phyloP scores from a whole-genome alignment of 495 filamentous ascomycete species.

The Wilcoxina mikolae region DNA sequence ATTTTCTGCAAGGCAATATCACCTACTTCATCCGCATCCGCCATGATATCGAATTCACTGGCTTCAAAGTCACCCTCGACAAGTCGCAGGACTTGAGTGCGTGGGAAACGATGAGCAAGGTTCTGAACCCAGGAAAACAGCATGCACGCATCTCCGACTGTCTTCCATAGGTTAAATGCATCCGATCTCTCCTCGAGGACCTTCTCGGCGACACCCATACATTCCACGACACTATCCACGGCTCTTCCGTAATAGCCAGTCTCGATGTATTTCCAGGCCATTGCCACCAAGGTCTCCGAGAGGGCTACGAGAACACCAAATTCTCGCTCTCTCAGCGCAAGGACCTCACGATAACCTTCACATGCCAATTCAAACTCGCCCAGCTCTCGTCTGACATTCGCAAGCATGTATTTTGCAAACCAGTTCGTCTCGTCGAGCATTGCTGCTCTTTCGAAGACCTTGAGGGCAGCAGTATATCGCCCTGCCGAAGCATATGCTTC shows the following conservation, averaged over 20 bases:
- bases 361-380: constrained; percentile 78
- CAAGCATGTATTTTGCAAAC: constrained; percentile 96
- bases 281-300: constrained; percentile 73
- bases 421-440: constrained; percentile 49
- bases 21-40: constrained; percentile 57
- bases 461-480: constrained; percentile 78
- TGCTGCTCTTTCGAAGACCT: constrained; percentile 68
- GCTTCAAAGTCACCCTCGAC: constrained; percentile 39
- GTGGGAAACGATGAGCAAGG: constrained; percentile 44
- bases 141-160: constrained; percentile 74
- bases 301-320: constrained; percentile 75
- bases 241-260: constrained; percentile 72
- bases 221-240: constrained; percentile 46
- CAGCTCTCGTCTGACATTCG: constrained; percentile 81
- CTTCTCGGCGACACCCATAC: constrained; percentile 39
- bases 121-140: constrained; percentile 65
- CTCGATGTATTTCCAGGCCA: constrained; percentile 58
- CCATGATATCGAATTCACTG: constrained; percentile 44
- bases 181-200: constrained; percentile 41
- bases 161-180: constrained; percentile 92
- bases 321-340: constrained; percentile 50
- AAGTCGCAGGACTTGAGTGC: constrained; percentile 39
- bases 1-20: constrained; percentile 37
- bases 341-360: constrained; percentile 53
- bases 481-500: constrained; percentile 94